Evolutionary conservation across 2,329 filamentous ascomycete species (phyloP).

Genomic region (Pseudogymnoascus destructans): DNA sequence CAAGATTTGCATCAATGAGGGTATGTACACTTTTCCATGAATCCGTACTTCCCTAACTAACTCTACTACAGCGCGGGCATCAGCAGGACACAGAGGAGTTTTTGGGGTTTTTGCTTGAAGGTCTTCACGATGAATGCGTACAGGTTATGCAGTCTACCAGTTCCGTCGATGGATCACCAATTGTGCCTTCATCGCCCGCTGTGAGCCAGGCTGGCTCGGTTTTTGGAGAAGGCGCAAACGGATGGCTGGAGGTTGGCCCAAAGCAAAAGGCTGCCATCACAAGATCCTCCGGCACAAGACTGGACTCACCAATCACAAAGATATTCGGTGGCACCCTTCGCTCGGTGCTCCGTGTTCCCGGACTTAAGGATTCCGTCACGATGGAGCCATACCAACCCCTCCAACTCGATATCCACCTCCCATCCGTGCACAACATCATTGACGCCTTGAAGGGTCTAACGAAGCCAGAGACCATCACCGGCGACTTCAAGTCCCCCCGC

Average conservation of each 20-base stretch:
- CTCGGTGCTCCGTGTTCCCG: constrained; percentile 77
- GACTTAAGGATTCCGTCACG: constrained; percentile 81
- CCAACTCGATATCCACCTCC: constrained; percentile 83
- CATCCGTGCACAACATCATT: constrained; percentile 77
- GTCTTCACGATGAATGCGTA: constrained; percentile 83
- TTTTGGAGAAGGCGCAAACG: constrained; percentile 39
- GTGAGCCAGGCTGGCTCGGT: constrained; percentile 21
- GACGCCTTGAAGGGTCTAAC: constrained; percentile 82
- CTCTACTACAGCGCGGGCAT: constrained; percentile 56
- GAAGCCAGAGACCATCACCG: constrained; percentile 69
- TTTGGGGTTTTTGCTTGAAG: constrained; percentile 80
- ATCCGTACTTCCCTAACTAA: constrained; percentile 17
- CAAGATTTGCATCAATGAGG: constrained; percentile 84
- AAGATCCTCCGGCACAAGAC: constrained; percentile 64
- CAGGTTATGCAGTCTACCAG: constrained; percentile 46
- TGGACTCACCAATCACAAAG: constrained; percentile 75
- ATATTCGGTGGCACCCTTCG: constrained; percentile 88
- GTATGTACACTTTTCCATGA: constrained; percentile 35
- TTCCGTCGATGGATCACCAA: constrained; percentile 27
- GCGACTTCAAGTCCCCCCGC: constrained; percentile 68
- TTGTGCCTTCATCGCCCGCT: constrained; percentile 30
- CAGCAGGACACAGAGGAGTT: constrained; percentile 99
- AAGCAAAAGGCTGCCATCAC: constrained; percentile 82
- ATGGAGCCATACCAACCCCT: constrained; percentile 88
- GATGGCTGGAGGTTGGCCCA: constrained; percentile 90